These are phyloP conservation scores for Trichoderma reesei DNA, from an alignment of 495 filamentous ascomycete genomes.

Conservation along the genomic window DNA sequence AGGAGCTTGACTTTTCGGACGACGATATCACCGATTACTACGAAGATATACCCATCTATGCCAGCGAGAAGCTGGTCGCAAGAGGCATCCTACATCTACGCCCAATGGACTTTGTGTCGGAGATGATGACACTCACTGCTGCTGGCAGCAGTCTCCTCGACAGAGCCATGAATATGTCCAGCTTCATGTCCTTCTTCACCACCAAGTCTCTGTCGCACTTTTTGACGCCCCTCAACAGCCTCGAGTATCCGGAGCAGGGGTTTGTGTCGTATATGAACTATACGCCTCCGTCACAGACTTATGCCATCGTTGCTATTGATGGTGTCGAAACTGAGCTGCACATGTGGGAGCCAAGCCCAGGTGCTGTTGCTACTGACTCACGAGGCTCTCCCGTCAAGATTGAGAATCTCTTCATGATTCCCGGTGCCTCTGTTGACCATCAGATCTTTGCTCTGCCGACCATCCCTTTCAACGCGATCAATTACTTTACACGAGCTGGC, in stretches of 20 bases:
- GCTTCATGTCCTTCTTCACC: slow-evolving; percentile 49
- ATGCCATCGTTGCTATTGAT: slow-evolving; percentile 31
- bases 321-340: slow-evolving; percentile 44
- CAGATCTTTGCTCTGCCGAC: slow-evolving; percentile 57
- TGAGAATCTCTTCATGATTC: slow-evolving; percentile 49
- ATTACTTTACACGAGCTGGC: slow-evolving; percentile 52
- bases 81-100: slow-evolving; percentile 52
- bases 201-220: slow-evolving; percentile 44
- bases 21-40: slow-evolving; percentile 28
- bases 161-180: slow-evolving; percentile 33
- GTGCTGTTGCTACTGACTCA: slow-evolving; percentile 12
- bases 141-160: slow-evolving; percentile 36
- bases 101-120: slow-evolving; percentile 43
- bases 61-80: slow-evolving; percentile 29
- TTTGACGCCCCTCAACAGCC: slow-evolving; percentile 43
- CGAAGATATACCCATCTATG: neutral
- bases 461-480: slow-evolving; percentile 53
- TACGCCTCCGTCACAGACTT: slow-evolving; percentile 24
- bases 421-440: slow-evolving; percentile 53
- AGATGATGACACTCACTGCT: slow-evolving; percentile 46
- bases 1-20: slow-evolving; percentile 23
- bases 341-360: slow-evolving; percentile 43
- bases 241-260: slow-evolving; percentile 43
- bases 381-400: slow-evolving; percentile 20
- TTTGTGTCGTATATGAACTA: slow-evolving; percentile 37